Percentiles rank a stretch among this genome's conserved stretches.
phyloP scores from a whole-genome alignment of 1,284 basidiomycete genomes.

The Ustilago loliicola region DNA sequence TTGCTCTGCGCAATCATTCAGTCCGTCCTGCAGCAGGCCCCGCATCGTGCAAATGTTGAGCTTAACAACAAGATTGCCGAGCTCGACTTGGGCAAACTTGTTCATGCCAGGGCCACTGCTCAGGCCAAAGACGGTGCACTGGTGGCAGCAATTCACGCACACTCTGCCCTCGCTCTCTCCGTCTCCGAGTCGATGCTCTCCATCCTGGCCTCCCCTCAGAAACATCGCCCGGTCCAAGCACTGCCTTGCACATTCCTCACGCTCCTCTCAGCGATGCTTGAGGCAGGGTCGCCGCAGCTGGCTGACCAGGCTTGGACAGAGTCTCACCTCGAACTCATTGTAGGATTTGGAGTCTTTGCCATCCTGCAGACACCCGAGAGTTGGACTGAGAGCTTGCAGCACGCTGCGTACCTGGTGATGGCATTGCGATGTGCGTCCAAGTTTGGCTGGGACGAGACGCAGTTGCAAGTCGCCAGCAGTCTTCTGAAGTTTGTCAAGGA shows the following conservation, averaged over 20 bases:
- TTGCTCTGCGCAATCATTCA: slow-evolving; percentile 23
- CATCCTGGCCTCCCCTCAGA: not conserved
- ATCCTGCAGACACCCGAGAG: slow-evolving; percentile 12
- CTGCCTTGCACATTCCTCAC: slow-evolving; percentile 31
- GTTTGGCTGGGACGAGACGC: slow-evolving; percentile 23
- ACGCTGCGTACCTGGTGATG: slow-evolving; percentile 14
- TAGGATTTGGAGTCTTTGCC: slow-evolving; percentile 1
- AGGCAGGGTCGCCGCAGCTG: slow-evolving; percentile 12
- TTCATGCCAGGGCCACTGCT: not conserved
- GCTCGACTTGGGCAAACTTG: slow-evolving; percentile 8
- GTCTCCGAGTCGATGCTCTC: slow-evolving; percentile 8
- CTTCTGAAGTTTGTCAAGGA: slow-evolving; percentile 16
- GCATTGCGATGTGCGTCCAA: slow-evolving; percentile 23
- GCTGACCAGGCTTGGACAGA: slow-evolving; percentile 16
- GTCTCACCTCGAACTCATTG: slow-evolving; percentile 12
- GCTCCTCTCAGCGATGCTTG: slow-evolving; percentile 29
- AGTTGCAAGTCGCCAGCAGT: not conserved
- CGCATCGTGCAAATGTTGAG: slow-evolving; percentile 6
- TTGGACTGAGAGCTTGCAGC: not conserved
- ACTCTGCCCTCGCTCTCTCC: slow-evolving; percentile 17
- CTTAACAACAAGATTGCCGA: not conserved
- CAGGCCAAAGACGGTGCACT: slow-evolving; percentile 31
- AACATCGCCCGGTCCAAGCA: too few species aligned
- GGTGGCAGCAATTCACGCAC: slow-evolving; percentile 31
- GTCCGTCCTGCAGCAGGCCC: slow-evolving; percentile 16